Evolutionary conservation across 169 alveolate genomes (phyloP).

Genomic region (Ichthyophthirius multifiliis): DNA sequence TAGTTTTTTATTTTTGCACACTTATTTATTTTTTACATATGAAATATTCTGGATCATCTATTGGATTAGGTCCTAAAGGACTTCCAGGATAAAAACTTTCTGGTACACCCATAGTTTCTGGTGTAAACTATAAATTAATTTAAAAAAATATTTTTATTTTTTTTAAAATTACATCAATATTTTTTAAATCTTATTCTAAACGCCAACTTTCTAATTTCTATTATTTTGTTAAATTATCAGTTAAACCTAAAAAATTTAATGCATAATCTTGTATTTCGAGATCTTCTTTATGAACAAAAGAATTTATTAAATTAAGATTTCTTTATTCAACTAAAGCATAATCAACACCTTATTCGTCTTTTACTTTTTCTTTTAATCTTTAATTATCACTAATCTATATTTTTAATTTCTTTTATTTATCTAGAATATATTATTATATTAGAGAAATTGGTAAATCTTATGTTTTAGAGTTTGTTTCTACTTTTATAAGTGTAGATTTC

Average conservation of each 20-base stretch:
- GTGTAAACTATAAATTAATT: background rate
- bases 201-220: background rate
- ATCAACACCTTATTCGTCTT: constrained; percentile 14
- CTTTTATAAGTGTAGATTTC: no score
- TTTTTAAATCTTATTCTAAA: background rate
- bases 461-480: no score
- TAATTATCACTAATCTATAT: constrained; percentile 4
- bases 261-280: background rate
- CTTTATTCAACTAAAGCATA: background rate
- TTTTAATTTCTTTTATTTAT: constrained; percentile 4
- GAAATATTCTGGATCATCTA: background rate
- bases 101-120: background rate
- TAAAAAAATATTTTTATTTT: background rate
- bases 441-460: no score
- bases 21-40: background rate
- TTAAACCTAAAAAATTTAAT: background rate
- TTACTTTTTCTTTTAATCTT: background rate
- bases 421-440: constrained; percentile 15
- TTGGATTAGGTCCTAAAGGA: background rate
- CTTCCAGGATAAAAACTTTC: background rate
- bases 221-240: background rate
- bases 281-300: background rate
- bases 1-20: background rate
- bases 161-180: background rate
- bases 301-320: background rate